Evolutionary conservation across 805 yeast species (phyloP).

Genomic region (Candida stauntonica): DNA sequence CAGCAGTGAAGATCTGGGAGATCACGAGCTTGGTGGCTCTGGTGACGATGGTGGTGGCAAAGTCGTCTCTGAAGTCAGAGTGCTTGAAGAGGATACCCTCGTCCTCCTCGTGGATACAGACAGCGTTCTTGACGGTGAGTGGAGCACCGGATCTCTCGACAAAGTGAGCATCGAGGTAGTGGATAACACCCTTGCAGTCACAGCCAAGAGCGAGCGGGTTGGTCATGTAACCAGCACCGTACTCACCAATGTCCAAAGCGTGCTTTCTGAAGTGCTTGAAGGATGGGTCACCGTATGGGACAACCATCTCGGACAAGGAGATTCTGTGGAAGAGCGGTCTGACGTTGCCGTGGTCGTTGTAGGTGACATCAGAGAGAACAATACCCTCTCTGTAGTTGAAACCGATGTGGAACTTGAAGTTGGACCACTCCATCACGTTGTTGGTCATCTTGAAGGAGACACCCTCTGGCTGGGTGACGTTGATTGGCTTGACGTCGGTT

Average conservation of each 20-base stretch:
- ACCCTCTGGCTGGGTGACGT: conserved; percentile 77
- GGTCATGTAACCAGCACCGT: conserved; percentile 84
- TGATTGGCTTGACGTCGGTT: conserved; percentile 59
- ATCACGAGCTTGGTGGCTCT: conserved; percentile 71
- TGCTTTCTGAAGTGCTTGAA: conserved; percentile 83
- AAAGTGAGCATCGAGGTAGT: conserved; percentile 77
- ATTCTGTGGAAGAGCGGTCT: conserved; percentile 76
- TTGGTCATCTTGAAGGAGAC: conserved; percentile 73
- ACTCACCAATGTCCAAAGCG: conserved; percentile 83
- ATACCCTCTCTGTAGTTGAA: conserved; percentile 85
- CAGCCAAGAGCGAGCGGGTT: conserved; percentile 76
- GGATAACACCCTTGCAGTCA: conserved; percentile 83
- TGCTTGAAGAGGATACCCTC: conserved; percentile 77
- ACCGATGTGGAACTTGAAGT: conserved; percentile 73
- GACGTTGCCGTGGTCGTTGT: conserved; percentile 70
- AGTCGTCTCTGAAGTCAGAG: conserved; percentile 78
- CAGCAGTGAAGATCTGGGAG: conserved; percentile 82
- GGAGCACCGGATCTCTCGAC: conserved; percentile 65
- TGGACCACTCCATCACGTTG: conserved; percentile 70
- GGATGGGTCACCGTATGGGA: conserved; percentile 77
- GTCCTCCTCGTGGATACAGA: conserved; percentile 84
- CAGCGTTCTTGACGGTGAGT: conserved; percentile 67
- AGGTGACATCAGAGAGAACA: conserved; percentile 67
- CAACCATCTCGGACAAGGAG: conserved; percentile 78
- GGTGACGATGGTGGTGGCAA: conserved; percentile 68